Evolutionary conservation across 805 yeast genomes (phyloP).

Genomic region (Wickerhamiella vanderwaltii): DNA sequence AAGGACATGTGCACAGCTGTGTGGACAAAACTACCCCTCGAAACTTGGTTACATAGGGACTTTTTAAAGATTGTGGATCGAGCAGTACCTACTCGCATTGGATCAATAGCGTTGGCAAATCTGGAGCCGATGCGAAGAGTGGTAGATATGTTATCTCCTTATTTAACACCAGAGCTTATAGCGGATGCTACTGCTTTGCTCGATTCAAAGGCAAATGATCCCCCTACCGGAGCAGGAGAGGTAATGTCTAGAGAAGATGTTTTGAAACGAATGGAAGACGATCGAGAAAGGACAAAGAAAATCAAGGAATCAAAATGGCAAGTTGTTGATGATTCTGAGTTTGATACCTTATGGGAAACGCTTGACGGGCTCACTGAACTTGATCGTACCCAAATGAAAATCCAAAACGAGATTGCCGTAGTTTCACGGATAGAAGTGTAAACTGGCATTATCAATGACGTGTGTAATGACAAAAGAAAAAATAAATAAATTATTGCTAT

Average conservation of each 20-base stretch:
- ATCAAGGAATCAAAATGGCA: constrained; percentile 75
- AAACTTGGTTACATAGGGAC: constrained; percentile 10
- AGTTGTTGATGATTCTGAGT: constrained; percentile 40
- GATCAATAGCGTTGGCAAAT: constrained; percentile 20
- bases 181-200: neutral
- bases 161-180: neutral
- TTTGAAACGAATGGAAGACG: constrained; percentile 76
- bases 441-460: too few relatives aligned
- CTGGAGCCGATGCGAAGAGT: constrained; percentile 16
- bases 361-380: constrained; percentile 30
- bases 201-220: neutral
- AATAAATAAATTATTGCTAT: constrained; percentile 4
- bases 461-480: neutral
- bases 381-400: constrained; percentile 41
- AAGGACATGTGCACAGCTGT: constrained; percentile 39
- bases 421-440: too few relatives aligned
- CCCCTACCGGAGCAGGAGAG: constrained; percentile 12
- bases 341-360: constrained; percentile 36
- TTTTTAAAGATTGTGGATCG: constrained; percentile 15
- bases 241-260: constrained; percentile 39
- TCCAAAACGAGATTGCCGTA: constrained; percentile 40
- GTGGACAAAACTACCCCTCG: constrained; percentile 1
- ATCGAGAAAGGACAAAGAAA: constrained; percentile 74
- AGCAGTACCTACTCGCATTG: constrained; percentile 23
- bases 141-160: constrained; percentile 13